A percentile compares a stretch with the other conserved stretches of the same genome.
Evolutionary conservation across 768 basidiomycete genomes (phyloP).

Genomic region (Lentinula raphanica): DNA sequence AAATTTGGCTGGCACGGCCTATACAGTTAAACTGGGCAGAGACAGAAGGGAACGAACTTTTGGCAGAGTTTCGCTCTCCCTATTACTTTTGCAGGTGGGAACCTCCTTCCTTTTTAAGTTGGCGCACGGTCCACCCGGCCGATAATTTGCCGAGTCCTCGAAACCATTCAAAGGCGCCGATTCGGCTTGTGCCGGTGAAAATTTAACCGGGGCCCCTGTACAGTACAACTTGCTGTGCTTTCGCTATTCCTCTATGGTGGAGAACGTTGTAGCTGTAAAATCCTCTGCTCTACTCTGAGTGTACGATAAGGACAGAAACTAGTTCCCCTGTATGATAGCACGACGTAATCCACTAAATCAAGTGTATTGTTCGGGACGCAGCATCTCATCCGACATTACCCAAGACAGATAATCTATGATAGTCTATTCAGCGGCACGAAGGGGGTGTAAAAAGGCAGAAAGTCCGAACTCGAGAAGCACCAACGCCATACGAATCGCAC

Average conservation of each 20-base stretch:
- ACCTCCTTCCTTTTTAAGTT: neutral
- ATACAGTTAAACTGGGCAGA: conserved; percentile 7
- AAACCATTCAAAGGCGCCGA: too few relatives aligned
- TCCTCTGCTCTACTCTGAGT: too few relatives aligned
- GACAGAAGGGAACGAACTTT: neutral
- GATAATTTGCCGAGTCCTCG: neutral
- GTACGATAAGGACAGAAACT: too few relatives aligned
- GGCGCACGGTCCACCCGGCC: neutral
- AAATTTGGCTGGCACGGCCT: conserved; percentile 8
- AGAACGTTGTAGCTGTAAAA: too few relatives aligned
- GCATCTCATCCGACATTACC: neutral
- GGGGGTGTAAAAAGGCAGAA: neutral
- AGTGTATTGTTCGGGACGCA: neutral
- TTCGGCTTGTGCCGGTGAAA: too few relatives aligned
- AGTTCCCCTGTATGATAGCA: too few relatives aligned
- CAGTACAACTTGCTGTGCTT: too few relatives aligned
- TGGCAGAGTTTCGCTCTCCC: conserved; percentile 1
- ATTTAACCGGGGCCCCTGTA: too few relatives aligned
- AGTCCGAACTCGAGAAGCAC: neutral
- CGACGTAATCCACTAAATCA: too few relatives aligned
- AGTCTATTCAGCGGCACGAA: neutral
- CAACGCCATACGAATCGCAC: neutral
- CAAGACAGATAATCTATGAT: neutral
- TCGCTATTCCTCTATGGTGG: too few relatives aligned
- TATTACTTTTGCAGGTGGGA: conserved; percentile 6